Percentiles rank a stretch among this genome's conserved stretches.
phyloP scores from a whole-genome alignment of 2,329 filamentous ascomycete species.

The Alternaria postmessia region DNA sequence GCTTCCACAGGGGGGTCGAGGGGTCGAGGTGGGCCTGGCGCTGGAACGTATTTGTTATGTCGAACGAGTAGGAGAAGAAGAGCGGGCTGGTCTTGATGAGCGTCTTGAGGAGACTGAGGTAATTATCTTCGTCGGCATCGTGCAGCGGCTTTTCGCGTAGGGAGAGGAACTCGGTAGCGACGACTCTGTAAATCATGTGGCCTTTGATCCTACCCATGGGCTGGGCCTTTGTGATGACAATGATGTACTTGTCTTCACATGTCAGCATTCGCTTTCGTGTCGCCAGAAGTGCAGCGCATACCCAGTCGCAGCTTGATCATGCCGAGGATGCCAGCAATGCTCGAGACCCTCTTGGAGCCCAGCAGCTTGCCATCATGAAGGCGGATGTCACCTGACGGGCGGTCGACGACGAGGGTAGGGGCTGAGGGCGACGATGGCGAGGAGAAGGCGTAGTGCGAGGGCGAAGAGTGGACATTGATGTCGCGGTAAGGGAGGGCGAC shows the following conservation, averaged over 20 bases:
- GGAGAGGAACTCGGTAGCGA: slow-evolving; percentile 90
- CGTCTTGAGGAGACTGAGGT: slow-evolving; percentile 80
- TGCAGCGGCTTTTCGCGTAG: slow-evolving; percentile 90
- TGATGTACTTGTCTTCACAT: slow-evolving; percentile 84
- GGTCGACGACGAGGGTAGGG: slow-evolving; percentile 85
- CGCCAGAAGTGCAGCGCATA: slow-evolving; percentile 51
- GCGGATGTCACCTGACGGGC: slow-evolving; percentile 88
- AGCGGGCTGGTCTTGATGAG: slow-evolving; percentile 85
- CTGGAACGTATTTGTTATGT: slow-evolving; percentile 97
- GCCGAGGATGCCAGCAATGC: slow-evolving; percentile 92
- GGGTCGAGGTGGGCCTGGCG: slow-evolving; percentile 81
- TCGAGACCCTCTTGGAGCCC: slow-evolving; percentile 84
- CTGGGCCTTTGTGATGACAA: slow-evolving; percentile 93
- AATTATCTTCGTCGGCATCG: slow-evolving; percentile 93
- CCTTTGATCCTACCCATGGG: slow-evolving; percentile 91
- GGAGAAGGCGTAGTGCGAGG: slow-evolving; percentile 93
- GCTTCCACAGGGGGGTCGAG: slow-evolving; percentile 82
- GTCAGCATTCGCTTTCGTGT: slow-evolving; percentile 20
- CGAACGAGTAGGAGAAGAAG: slow-evolving; percentile 98
- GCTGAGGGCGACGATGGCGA: slow-evolving; percentile 93
- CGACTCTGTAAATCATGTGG: slow-evolving; percentile 94
- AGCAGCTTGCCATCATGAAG: slow-evolving; percentile 81
- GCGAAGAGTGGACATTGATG: slow-evolving; percentile 93
- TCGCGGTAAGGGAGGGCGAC: slow-evolving; percentile 81
- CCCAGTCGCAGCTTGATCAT: slow-evolving; percentile 92